Base-by-base conservation (phyloP, 1,284 basidiomycete genomes). In the Abortiporus biennis region DNA sequence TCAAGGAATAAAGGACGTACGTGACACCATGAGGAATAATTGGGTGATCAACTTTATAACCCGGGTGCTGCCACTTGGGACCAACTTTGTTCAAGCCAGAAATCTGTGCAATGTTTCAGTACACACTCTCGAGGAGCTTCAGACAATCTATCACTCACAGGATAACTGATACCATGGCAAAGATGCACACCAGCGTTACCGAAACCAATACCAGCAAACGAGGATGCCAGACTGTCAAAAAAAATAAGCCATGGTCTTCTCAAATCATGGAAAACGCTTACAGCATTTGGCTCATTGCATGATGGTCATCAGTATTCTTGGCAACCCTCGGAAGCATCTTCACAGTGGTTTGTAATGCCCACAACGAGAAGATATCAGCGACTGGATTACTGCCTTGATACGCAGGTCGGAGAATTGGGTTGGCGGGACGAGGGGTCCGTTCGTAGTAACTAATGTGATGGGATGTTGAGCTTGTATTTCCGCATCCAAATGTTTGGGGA, bases 341-440 rank as follows among this genome's bases (percentile, higher is more conserved):
- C 48, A 97, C 85, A 0, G 92, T 92, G 23, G 92, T 89, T 58
- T 85, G 79, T 46, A 98, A 69, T 3, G 95, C 94, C 94, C 94
- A 98, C 49, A 88, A 72, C 4, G 92, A 93, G 67, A 98, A 98
- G 42, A 98, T 91, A 59, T 98, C 94, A 4, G 92, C 88, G 31
- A 96, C 90, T 4, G 94, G 94, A 64, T 98, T 98, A 52, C 89
- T 87, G 37, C 94, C 94, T 66, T 98, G 94, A 59, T 97, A 98
- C 6, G 94, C 90, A 17, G 90, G 94, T 36, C 95, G 76, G 41
- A 92, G 68, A 37, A 93, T 83, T 2, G 94, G 94, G 66, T 98
- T 96, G 12, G 77, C 58, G 1, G 95, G 95, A 25, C 95, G 79
- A 12, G 93, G 94, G 1, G 74, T 81, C 40, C 94, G 85, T 63